Base-by-base conservation (phyloP, 192 early-diverging fungal genomes). In the Coemansia sp. region DNA sequence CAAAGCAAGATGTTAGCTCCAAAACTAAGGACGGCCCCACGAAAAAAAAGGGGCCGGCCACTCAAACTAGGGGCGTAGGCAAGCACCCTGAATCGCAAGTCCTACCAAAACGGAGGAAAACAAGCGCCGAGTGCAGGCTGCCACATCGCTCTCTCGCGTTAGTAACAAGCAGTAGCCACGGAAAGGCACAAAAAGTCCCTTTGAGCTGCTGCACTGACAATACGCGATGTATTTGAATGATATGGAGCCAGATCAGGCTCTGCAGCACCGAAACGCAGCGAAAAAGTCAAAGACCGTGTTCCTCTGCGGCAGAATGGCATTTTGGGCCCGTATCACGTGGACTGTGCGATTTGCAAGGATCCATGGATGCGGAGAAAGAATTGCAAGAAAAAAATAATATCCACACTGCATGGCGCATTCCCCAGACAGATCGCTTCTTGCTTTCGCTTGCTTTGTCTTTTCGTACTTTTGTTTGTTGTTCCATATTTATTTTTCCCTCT, bases 1-100 rank as follows among this genome's bases (percentile, higher is more conserved):
- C n/a, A n/a, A 39, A 34, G 8, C 15, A 39, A 39, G 33, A 57
- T 83, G 75, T 77, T 68, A 83, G 80, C 23, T 73, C 80, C 80
- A 75, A 71, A 73, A 76, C 80, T 83, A 83, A 83, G 80, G 80
- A 67, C 75, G 80, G 51, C 80, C 56, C 49, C 75, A 68, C 67
- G 33, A 51, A 8, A 46, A 45, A 58, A 20, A 53, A 46, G 56
- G 35, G 35, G 59, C 65, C 68, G 75, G 71, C 65, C 80, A 83
- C 80, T 83, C 80, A 64, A 77, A 64, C 69, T 68, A 83, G 80
- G 80, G 75, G 72, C 80, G 64, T 75, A 64, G 59, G 58, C 68
- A 71, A 55, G 77, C 80, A 52, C 53, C 68, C 62, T 39, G 44
- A 38, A 39, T 43, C 58, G 45, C 75, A 67, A 35, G 71, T 44